Evolutionary conservation across 129 eudicot genomes (phyloP), one percentile per base, ranked within the genome.

Genomic region (Kitagawia praeruptora): DNA sequence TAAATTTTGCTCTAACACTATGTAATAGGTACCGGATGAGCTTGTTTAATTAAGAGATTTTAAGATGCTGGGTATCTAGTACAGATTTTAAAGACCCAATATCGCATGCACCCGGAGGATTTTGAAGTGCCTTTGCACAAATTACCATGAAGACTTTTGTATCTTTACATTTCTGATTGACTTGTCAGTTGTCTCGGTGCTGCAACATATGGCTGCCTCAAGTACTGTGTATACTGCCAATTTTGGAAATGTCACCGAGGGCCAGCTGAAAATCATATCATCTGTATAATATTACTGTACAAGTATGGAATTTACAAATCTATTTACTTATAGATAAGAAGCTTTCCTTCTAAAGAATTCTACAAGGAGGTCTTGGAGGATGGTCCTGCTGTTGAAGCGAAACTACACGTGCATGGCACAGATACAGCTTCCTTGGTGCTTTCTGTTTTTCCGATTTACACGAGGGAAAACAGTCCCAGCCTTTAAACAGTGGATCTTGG

Each of bases 51-150:
- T 34, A 34, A 34, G 84, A 96, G 99, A 85, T 90, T 96, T 82
- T 97, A 96, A 84, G 81, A 47, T 78, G 97, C 97, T 51, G 99
- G 99, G 56, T 92, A 96, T 84, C 96, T 91, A 46, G 96, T 96
- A 70, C 88, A 85, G 83, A 92, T 96, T 98, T 89, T 96, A 77
- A 92, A 90, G 90, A 92, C 97, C 45, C 97, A 92, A 92, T 34
- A 34, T 34, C 37, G 37, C 37, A 34, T 34, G 37, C 37, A 1
- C 37, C 37, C 37, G 1, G 37, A 97, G 98, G 92, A 37, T 0
- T 38, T 48, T 44, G 42, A 67, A 31, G 42, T 31, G n/a, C 7
- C 48, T 23, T 75, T 58, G 78, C 11, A 38, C 4, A 21, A 49
- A 28, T 54, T 81, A 23, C 42, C 64, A 42, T 45, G 9, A 73